phyloP scores from a whole-genome alignment of 1,284 basidiomycete species.

The Heterobasidion annosum region DNA sequence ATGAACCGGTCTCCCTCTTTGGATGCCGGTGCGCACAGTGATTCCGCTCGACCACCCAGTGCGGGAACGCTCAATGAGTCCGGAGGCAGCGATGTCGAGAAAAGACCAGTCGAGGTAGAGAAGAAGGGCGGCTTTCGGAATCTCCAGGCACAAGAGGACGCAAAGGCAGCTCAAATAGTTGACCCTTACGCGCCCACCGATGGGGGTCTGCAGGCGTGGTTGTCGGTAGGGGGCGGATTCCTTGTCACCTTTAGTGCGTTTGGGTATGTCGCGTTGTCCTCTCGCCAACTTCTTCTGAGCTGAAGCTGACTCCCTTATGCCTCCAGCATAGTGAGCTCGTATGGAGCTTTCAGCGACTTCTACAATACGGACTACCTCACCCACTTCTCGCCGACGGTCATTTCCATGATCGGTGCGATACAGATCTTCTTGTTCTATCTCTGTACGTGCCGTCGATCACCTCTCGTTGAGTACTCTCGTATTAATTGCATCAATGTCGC shows the following conservation, averaged over 20 bases:
- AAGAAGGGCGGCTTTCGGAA: too few species aligned
- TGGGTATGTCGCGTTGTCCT: conserved; percentile 11
- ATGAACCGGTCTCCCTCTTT: conserved; percentile 23
- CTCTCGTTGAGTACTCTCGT: neutral
- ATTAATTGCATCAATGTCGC: neutral
- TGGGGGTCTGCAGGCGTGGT: conserved; percentile 17
- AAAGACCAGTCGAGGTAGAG: neutral
- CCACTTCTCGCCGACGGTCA: conserved; percentile 17
- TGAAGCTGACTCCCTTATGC: neutral
- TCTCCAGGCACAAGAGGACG: neutral
- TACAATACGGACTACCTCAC: conserved; percentile 17
- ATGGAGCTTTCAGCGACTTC: conserved; percentile 18
- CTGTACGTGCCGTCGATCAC: conserved; percentile 10
- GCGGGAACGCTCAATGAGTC: neutral
- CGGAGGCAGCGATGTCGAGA: neutral
- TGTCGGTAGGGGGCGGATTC: conserved; percentile 15
- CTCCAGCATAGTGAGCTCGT: conserved; percentile 16
- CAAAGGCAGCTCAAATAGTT: neutral
- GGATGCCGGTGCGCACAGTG: conserved; percentile 20
- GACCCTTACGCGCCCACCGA: conserved; percentile 6
- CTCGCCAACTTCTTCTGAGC: neutral
- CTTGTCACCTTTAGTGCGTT: conserved; percentile 16
- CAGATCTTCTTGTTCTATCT: conserved; percentile 19
- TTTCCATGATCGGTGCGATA: conserved; percentile 19
- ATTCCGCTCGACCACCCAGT: neutral